Evolutionary conservation across 352 stramenopile genomes (phyloP).

Genomic region (Phytopythium chamaehyphon): DNA sequence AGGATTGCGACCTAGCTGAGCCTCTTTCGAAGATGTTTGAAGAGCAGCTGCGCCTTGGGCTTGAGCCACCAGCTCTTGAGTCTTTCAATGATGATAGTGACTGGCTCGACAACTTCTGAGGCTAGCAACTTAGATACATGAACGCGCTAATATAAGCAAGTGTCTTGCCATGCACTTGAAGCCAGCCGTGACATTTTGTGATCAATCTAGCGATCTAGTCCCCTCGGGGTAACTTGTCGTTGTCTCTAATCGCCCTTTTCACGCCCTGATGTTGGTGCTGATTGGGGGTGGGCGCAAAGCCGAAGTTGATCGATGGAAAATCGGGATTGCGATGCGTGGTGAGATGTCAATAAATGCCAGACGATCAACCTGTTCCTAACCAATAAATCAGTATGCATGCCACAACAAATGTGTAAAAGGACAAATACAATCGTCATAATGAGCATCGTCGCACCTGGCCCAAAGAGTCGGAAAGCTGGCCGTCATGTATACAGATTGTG

Average conservation of each 20-base stretch:
- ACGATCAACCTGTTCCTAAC: constrained; percentile 3
- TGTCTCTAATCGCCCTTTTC: no score
- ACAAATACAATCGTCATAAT: neutral
- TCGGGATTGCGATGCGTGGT: constrained; percentile 15
- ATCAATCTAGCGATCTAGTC: no score
- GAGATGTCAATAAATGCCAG: constrained; percentile 37
- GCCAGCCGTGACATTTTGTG: no score
- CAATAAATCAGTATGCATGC: constrained; percentile 1
- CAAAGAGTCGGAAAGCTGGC: constrained; percentile 17
- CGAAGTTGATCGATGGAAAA: constrained; percentile 46
- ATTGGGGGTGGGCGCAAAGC: constrained; percentile 14
- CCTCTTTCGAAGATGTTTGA: constrained; percentile 55
- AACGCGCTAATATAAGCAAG: neutral
- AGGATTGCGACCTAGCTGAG: constrained; percentile 37
- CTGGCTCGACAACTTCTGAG: constrained; percentile 79
- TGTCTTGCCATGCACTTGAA: no score
- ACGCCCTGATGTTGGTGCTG: neutral
- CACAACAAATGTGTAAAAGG: neutral
- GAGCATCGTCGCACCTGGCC: constrained; percentile 23
- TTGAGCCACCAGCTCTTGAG: constrained; percentile 63
- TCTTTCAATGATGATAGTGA: constrained; percentile 53
- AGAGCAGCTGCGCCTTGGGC: constrained; percentile 31
- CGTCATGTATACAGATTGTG: constrained; percentile 33
- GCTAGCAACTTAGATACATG: neutral
- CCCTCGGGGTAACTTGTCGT: no score